Conservation (phyloP, 164 flowering plant genomes). For the Amborella trichopoda region DNA sequence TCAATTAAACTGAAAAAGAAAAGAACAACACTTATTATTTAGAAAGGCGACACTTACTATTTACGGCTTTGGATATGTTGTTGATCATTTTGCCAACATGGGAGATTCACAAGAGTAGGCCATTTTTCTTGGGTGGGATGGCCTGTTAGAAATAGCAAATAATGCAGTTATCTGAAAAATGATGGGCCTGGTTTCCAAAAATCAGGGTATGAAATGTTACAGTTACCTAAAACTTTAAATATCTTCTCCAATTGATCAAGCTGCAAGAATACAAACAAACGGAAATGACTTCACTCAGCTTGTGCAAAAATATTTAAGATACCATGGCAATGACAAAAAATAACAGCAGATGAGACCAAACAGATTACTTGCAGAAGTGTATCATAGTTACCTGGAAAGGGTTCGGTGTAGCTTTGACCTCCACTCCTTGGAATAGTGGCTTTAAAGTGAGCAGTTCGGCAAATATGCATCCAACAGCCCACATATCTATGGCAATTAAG, state of each 20-base stretch:
- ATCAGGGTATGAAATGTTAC: not conserved
- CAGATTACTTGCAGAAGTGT: slow-evolving; percentile 2
- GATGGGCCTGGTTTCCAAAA: too few relatives aligned
- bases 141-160: slow-evolving; percentile 36
- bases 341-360: not conserved
- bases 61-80: slow-evolving; percentile 87
- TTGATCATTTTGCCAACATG: slow-evolving; percentile 74
- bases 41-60: slow-evolving; percentile 58
- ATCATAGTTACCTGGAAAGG: slow-evolving; percentile 92
- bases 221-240: slow-evolving; percentile 83
- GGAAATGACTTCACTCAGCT: not conserved
- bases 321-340: not conserved
- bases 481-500: too few relatives aligned
- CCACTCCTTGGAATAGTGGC: slow-evolving; percentile 97
- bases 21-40: too few relatives aligned
- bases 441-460: slow-evolving; percentile 93
- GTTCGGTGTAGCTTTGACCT: slow-evolving; percentile 79
- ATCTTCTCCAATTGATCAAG: slow-evolving; percentile 98
- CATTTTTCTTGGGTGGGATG: slow-evolving; percentile 96
- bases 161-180: too few relatives aligned
- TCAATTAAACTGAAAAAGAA: too few relatives aligned
- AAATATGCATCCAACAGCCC: slow-evolving; percentile 99
- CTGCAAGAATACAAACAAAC: slow-evolving; percentile 33
- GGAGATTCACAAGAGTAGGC: slow-evolving; percentile 85
- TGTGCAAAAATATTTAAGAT: not conserved